phyloP scores from a whole-genome alignment of 2,329 filamentous ascomycete species.

The Aspergillus nomiae region DNA sequence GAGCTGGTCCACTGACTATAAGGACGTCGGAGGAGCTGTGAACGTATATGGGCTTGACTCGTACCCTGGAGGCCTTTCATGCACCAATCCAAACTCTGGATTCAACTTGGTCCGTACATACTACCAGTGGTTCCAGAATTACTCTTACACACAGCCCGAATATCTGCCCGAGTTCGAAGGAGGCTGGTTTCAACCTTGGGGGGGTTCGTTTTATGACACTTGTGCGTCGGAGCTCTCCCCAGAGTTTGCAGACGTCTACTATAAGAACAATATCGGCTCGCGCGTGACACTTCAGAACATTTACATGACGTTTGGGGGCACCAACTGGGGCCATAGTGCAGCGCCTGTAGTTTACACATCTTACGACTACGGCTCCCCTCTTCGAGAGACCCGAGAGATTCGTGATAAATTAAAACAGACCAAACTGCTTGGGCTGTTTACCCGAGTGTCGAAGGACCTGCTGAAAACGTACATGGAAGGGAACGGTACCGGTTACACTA shows the following conservation, averaged over 20 bases:
- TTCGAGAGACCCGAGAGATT: constrained; percentile 58
- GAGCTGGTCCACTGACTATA: constrained; percentile 59
- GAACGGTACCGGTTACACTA: constrained; percentile 55
- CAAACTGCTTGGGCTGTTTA: constrained; percentile 58
- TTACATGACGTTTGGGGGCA: constrained; percentile 59
- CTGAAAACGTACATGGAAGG: constrained; percentile 57
- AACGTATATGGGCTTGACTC: constrained; percentile 42
- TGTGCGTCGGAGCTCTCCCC: constrained; percentile 50
- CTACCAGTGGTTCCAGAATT: constrained; percentile 60
- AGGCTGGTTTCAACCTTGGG: constrained; percentile 58
- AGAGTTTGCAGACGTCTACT: constrained; percentile 58
- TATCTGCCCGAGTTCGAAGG: constrained; percentile 58
- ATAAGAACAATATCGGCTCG: constrained; percentile 59
- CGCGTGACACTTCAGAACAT: constrained; percentile 52
- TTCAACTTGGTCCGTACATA: constrained; percentile 57
- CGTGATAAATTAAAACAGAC: constrained; percentile 57
- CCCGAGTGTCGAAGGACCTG: constrained; percentile 53
- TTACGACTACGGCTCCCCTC: constrained; percentile 52
- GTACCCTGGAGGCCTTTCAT: constrained; percentile 47
- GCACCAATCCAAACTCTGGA: constrained; percentile 52
- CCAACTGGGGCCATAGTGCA: constrained; percentile 57
- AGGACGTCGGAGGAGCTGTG: constrained; percentile 58
- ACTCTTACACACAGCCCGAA: constrained; percentile 56
- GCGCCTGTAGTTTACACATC: constrained; percentile 53
- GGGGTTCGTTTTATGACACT: constrained; percentile 54